phyloP scores from a whole-genome alignment of 1,139 yeast genomes.

The Komagataea norvegica region DNA sequence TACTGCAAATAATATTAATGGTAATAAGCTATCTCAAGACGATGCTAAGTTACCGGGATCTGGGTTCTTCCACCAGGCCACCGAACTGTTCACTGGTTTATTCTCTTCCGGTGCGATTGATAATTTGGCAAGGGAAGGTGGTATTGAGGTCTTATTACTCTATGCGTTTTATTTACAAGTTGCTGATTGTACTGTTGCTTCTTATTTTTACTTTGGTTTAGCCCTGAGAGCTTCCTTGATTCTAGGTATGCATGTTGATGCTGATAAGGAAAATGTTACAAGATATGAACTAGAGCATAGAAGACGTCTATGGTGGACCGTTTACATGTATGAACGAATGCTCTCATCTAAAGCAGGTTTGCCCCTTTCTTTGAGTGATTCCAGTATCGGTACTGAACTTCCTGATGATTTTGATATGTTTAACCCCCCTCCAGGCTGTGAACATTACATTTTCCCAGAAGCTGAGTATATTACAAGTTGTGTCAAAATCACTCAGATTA shows the following conservation, averaged over 20 bases:
- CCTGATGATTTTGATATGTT: slow-evolving; percentile 69
- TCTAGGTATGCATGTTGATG: slow-evolving; percentile 81
- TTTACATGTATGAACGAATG: slow-evolving; percentile 85
- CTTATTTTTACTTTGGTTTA: slow-evolving; percentile 75
- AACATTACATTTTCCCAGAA: slow-evolving; percentile 70
- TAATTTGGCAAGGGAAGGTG: slow-evolving; percentile 72
- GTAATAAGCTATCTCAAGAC: slow-evolving; percentile 31
- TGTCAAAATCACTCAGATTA: slow-evolving; percentile 75
- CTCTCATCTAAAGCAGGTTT: slow-evolving; percentile 80
- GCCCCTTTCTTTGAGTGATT: slow-evolving; percentile 74
- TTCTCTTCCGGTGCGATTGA: slow-evolving; percentile 79
- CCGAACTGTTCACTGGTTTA: slow-evolving; percentile 67
- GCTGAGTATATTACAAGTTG: slow-evolving; percentile 77
- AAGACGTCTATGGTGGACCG: slow-evolving; percentile 88
- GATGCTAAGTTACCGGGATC: slow-evolving; percentile 61
- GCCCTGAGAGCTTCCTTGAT: slow-evolving; percentile 72
- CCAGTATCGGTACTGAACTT: slow-evolving; percentile 68
- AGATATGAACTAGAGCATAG: slow-evolving; percentile 74
- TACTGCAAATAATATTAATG: slow-evolving; percentile 48
- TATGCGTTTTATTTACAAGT: slow-evolving; percentile 82
- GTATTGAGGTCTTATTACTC: slow-evolving; percentile 71
- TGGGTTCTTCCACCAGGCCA: slow-evolving; percentile 70
- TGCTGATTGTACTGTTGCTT: slow-evolving; percentile 79
- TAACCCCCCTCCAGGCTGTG: slow-evolving; percentile 51
- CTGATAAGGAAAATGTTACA: slow-evolving; percentile 59